Base-by-base conservation (phyloP, 2,329 filamentous ascomycete genomes). In the Fusarium abutilonis region DNA sequence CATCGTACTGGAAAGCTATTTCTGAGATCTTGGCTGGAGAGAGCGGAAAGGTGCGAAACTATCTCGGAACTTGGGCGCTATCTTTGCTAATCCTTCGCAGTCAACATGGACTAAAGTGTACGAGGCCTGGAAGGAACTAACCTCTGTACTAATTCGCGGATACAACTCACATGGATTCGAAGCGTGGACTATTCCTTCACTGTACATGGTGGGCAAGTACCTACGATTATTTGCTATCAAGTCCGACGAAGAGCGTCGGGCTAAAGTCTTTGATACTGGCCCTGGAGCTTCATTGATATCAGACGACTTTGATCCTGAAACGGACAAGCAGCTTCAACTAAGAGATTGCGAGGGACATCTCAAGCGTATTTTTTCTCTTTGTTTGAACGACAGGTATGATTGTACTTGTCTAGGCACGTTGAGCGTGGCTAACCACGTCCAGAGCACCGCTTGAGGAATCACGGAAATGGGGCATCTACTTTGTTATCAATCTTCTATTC, bases 381-480 rank as follows among this genome's bases (percentile, higher is more conserved):
- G 95, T 74, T 82, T 97, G 44, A 92, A 88, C 70, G 95, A 99
- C 74, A 89, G 93, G 92, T 96, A 81, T 69, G 75, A 4, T 6
- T 10, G 8, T 15, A 4, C 23, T 17, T 10, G 4, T 15, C 19
- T 19, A 6, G 6, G 29, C 7, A 29, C 14, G 8, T 42, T 44
- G 36, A 62, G 19, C 32, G 31, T 59, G 14, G 46, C 40, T 48
- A 8, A 53, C 51, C 34, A 9, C 10, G 11, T 32, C 38, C 50
- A 70, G 92, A 76, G 90, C 91, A 59, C 88, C 90, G 13, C 80
- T 97, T 40, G 88, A 93, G 71, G 90, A 96, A 70, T 97, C 94
- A 9, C 88, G 95, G 51, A 99, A 98, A 85, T 99, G 95, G 95
- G 96, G 92, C 7, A 91, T 97, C 43, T 99, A 99, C 79, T 93